Percentiles rank a stretch among this genome's conserved stretches.
phyloP scores from a whole-genome alignment of 352 stramenopile genomes.

The Globisporangium irregulare region DNA sequence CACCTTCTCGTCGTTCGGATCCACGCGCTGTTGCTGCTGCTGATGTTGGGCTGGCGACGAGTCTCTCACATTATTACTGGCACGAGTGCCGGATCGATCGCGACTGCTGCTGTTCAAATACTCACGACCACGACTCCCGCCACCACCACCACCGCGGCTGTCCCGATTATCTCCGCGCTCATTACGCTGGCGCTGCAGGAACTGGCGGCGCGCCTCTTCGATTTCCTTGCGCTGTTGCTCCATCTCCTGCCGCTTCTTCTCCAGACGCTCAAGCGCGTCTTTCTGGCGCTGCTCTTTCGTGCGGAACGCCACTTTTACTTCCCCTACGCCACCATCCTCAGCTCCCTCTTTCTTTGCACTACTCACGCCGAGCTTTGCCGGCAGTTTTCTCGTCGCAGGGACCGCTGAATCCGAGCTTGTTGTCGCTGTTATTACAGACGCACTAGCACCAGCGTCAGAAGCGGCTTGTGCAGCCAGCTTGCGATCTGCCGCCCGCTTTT shows the following conservation, averaged over 20 bases:
- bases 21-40: constrained; percentile 16
- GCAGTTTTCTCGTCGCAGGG: constrained; percentile 29
- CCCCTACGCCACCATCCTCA: neutral
- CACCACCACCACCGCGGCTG: constrained; percentile 10
- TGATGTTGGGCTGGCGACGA: neutral
- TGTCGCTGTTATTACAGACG: neutral
- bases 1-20: constrained; percentile 66
- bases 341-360: neutral
- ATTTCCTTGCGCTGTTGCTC: constrained; percentile 52
- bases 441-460: neutral
- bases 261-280: constrained; percentile 64
- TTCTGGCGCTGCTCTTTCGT: constrained; percentile 81
- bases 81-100: constrained; percentile 2
- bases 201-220: constrained; percentile 57
- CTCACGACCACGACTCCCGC: constrained; percentile 2
- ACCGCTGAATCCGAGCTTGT: neutral
- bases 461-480: constrained; percentile 6
- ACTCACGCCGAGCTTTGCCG: constrained; percentile 22
- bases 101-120: constrained; percentile 1
- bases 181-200: constrained; percentile 54
- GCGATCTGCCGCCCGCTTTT: constrained; percentile 35
- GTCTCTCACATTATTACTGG: neutral
- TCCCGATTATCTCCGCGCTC: constrained; percentile 25
- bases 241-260: constrained; percentile 70
- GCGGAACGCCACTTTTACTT: constrained; percentile 59